These are phyloP conservation scores for Curvularia verruculosa DNA, from an alignment of 2,329 filamentous ascomycete genomes.

Conservation along the genomic window DNA sequence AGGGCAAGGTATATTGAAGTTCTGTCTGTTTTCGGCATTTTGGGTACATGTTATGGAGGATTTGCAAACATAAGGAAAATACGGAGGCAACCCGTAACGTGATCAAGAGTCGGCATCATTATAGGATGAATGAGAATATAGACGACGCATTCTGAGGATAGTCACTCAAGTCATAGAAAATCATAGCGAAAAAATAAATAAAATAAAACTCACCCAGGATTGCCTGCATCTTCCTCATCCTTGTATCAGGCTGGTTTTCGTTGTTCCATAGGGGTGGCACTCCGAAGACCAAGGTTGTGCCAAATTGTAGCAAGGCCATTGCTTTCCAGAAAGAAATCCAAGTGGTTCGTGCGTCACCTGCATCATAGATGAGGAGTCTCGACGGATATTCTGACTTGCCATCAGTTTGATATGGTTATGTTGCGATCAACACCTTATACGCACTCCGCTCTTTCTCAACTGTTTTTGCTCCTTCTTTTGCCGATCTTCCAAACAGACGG, in stretches of 20 bases:
- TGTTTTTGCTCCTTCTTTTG: slow-evolving; percentile 28
- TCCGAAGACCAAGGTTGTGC: slow-evolving; percentile 38
- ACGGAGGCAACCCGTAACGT: no score
- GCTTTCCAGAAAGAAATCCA: slow-evolving; percentile 48
- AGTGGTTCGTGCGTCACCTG: slow-evolving; percentile 44
- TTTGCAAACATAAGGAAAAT: no score
- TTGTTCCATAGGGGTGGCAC: slow-evolving; percentile 44
- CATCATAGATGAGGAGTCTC: slow-evolving; percentile 46
- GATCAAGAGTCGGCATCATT: background rate
- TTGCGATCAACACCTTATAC: background rate
- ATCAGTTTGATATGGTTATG: background rate
- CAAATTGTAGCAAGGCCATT: slow-evolving; percentile 44
- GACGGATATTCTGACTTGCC: slow-evolving; percentile 30
- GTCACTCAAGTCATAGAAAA: background rate
- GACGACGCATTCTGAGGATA: background rate
- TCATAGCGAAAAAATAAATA: background rate
- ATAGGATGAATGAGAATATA: background rate
- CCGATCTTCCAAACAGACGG: slow-evolving; percentile 23
- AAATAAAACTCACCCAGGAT: slow-evolving; percentile 33
- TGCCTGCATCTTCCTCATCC: slow-evolving; percentile 35
- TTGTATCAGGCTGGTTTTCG: slow-evolving; percentile 41
- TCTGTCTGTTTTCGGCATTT: background rate
- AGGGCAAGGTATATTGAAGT: background rate
- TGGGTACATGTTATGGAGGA: background rate
- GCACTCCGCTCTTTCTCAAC: slow-evolving; percentile 33